Evolutionary conservation across 352 stramenopile genomes (phyloP).

Genomic region (Paralagenidium karlingii): DNA sequence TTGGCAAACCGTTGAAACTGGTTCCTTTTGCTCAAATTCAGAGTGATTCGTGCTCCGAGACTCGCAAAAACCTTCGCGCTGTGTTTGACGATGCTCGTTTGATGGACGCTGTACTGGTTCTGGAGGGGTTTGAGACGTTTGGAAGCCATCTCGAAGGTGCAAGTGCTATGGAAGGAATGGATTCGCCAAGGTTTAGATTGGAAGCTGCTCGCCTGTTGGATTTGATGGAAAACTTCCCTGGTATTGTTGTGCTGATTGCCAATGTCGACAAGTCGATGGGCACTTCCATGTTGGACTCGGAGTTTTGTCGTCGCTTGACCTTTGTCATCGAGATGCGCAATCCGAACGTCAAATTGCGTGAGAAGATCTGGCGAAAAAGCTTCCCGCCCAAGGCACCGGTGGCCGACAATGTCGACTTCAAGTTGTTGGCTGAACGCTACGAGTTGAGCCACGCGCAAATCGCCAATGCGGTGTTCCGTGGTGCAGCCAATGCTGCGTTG

Average conservation of each 20-base stretch:
- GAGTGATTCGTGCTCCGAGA: slow-evolving; percentile 59
- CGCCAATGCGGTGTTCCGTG: slow-evolving; percentile 73
- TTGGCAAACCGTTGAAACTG: slow-evolving; percentile 70
- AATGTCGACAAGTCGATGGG: slow-evolving; percentile 39
- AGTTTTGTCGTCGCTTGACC: slow-evolving; percentile 64
- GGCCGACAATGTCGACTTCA: slow-evolving; percentile 48
- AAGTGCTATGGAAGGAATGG: slow-evolving; percentile 35
- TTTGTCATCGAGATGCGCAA: slow-evolving; percentile 81
- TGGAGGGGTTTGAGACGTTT: slow-evolving; percentile 83
- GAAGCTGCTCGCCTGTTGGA: slow-evolving; percentile 67
- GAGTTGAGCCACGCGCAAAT: slow-evolving; percentile 68
- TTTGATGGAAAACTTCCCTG: slow-evolving; percentile 67
- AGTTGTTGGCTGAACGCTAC: slow-evolving; percentile 52
- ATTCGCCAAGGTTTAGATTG: slow-evolving; percentile 60
- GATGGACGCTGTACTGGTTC: slow-evolving; percentile 76
- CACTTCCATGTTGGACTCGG: slow-evolving; percentile 37
- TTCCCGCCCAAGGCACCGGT: slow-evolving; percentile 59
- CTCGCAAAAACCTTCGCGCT: slow-evolving; percentile 50
- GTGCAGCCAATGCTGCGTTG: slow-evolving; percentile 52
- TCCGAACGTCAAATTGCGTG: slow-evolving; percentile 52
- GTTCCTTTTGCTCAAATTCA: slow-evolving; percentile 69
- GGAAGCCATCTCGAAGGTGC: slow-evolving; percentile 56
- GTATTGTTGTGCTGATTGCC: slow-evolving; percentile 63
- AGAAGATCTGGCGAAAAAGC: slow-evolving; percentile 62
- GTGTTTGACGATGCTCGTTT: slow-evolving; percentile 81